A percentile compares a stretch with the other conserved stretches of the same genome.
phyloP scores from a whole-genome alignment of 495 filamentous ascomycete species.

The Annulohypoxylon maeteangense region DNA sequence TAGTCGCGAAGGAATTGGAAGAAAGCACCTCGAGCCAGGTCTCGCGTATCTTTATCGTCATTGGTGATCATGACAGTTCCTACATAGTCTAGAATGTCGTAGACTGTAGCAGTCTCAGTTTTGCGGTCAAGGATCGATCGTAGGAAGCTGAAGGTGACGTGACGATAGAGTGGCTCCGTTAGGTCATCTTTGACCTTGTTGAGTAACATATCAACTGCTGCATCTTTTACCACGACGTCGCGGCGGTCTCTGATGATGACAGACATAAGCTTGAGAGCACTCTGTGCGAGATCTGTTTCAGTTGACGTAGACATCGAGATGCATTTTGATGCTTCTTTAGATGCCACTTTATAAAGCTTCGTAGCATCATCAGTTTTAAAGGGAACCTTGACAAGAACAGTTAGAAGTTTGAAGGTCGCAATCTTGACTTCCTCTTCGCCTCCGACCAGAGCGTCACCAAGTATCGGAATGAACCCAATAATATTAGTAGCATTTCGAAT shows the following conservation, averaged over 20 bases:
- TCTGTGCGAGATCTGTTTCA: slow-evolving; percentile 82
- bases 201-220: slow-evolving; percentile 83
- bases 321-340: slow-evolving; percentile 80
- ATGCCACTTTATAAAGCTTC: slow-evolving; percentile 82
- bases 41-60: slow-evolving; percentile 83
- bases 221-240: slow-evolving; percentile 78
- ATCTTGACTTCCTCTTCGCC: slow-evolving; percentile 90
- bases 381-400: slow-evolving; percentile 85
- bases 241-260: slow-evolving; percentile 85
- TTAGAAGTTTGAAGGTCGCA: slow-evolving; percentile 82
- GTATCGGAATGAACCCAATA: slow-evolving; percentile 83
- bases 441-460: slow-evolving; percentile 85
- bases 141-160: slow-evolving; percentile 92
- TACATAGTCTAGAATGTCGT: slow-evolving; percentile 88
- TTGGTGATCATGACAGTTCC: slow-evolving; percentile 97
- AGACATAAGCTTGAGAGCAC: slow-evolving; percentile 85
- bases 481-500: slow-evolving; percentile 83
- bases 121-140: slow-evolving; percentile 84
- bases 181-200: slow-evolving; percentile 86
- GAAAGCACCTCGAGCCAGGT: slow-evolving; percentile 87
- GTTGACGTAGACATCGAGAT: slow-evolving; percentile 72
- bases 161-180: slow-evolving; percentile 89
- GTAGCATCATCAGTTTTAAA: slow-evolving; percentile 76
- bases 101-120: slow-evolving; percentile 85
- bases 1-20: slow-evolving; percentile 95